A percentile compares a stretch with the other conserved stretches of the same genome.
These are phyloP conservation scores for Grammothele lineata DNA, from an alignment of 768 basidiomycete species.

Conservation along the genomic window DNA sequence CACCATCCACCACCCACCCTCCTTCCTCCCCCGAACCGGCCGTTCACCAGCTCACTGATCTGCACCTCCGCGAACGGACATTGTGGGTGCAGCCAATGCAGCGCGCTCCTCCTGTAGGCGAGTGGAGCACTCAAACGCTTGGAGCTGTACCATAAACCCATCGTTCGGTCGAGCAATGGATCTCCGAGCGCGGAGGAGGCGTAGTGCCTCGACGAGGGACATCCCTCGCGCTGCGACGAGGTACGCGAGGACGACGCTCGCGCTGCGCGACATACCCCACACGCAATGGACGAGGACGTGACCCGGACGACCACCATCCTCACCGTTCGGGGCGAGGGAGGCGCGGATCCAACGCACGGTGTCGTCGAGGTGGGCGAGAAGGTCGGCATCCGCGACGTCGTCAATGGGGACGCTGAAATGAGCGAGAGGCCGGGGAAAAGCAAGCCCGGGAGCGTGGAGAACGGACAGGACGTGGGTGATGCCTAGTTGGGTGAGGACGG, in stretches of 20 bases:
- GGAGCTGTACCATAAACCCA: slow-evolving; percentile 31
- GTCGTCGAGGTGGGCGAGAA: slow-evolving; percentile 38
- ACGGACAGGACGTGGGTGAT: slow-evolving; percentile 29
- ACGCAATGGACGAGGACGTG: slow-evolving; percentile 29
- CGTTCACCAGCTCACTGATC: too few relatives aligned
- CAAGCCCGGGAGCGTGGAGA: slow-evolving; percentile 30
- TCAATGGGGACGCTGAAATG: slow-evolving; percentile 47
- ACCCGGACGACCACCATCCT: slow-evolving; percentile 4
- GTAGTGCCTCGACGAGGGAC: slow-evolving; percentile 24
- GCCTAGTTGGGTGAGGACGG: slow-evolving; percentile 17
- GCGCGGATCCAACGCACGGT: slow-evolving; percentile 46
- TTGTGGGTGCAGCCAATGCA: too few relatives aligned
- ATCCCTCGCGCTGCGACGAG: slow-evolving; percentile 25
- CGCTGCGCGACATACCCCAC: slow-evolving; percentile 28
- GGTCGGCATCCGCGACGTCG: slow-evolving; percentile 36
- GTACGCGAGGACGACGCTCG: slow-evolving; percentile 25
- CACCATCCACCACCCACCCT: too few relatives aligned
- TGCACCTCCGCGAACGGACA: too few relatives aligned
- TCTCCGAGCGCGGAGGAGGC: slow-evolving; percentile 18
- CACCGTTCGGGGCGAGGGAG: slow-evolving; percentile 35
- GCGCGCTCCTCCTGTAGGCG: too few relatives aligned
- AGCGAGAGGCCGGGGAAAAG: slow-evolving; percentile 30
- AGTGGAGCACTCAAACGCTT: slow-evolving; percentile 16
- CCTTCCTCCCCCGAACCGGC: too few relatives aligned
- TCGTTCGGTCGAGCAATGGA: slow-evolving; percentile 27